Evolutionary conservation across 2,329 filamentous ascomycete species (phyloP), one percentile per base, ranked within the genome.

Genomic region (Aspergillus sp.): DNA sequence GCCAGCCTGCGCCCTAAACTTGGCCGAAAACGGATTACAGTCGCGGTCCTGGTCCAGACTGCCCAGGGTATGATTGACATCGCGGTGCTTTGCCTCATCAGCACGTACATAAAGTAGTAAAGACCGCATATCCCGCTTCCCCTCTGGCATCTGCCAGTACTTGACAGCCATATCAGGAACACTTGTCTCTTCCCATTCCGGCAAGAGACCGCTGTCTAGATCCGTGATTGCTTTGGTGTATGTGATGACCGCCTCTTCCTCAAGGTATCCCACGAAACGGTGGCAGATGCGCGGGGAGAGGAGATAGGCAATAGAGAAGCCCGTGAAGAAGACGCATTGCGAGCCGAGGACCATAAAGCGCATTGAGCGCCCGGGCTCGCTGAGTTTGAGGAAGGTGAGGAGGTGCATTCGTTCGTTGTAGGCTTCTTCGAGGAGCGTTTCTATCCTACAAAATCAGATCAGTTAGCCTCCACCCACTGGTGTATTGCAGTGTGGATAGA

Each of bases 301-400:
- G 32, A 99, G 86, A 76, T 98, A 98, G 47, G 89, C 83, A 60
- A 96, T 59, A 81, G 98, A 98, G 72, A 98, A 85, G 62, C 86
- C 84, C 77, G 98, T 99, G 84, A 96, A 97, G 81, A 96, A 98
- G 66, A 98, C 90, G 39, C 93, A 93, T 74, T 98, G 93, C 0
- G 93, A 93, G 12, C 88, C 91, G 38, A 98, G 84, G 55, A 98
- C 91, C 86, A 96, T 90, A 56, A 91, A 74, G 62, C 91, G 89
- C 93, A 97, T 96, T 80, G 96, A 95, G 80, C 84, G 86, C 13
- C 90, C 91, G 3, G 90, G 90, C 64, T 91, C 83, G 57, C 88
- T 89, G 83, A 96, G 89, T 76, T 96, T 96, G 74, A 99, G 86
- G 75, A 98, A 97, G 0, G 90, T 95, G 30, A 96, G 79, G 1